Evolutionary conservation across 169 alveolate species (phyloP).

Genomic region (Eimeria zaria): DNA sequence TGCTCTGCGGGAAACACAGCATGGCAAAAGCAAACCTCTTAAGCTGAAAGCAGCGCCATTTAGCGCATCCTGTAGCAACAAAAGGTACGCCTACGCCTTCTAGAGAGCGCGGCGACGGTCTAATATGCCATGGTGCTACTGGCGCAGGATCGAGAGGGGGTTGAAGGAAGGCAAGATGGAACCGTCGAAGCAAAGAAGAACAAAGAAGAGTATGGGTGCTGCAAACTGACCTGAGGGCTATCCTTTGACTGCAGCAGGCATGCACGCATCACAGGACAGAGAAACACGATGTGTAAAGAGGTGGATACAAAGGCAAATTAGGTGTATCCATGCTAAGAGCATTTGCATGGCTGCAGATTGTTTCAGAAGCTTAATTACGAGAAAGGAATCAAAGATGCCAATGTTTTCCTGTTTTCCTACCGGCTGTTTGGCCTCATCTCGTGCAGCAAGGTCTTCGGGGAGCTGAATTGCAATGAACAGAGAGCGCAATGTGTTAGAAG

Average conservation of each 20-base stretch:
- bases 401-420: neutral
- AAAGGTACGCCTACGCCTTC: neutral
- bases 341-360: neutral
- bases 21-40: too few species aligned
- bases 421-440: neutral
- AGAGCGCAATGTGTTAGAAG: neutral
- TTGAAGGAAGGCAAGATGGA: neutral
- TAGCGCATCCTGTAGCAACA: neutral
- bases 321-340: neutral
- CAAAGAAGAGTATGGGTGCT: neutral
- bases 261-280: neutral
- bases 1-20: slow-evolving; percentile 34
- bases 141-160: neutral
- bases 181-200: neutral
- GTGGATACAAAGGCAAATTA: neutral
- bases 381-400: too few species aligned
- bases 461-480: slow-evolving; percentile 25
- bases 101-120: neutral
- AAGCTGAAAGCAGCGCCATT: neutral
- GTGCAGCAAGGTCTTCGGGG: slow-evolving; percentile 45
- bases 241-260: neutral
- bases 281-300: neutral
- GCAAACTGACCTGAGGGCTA: slow-evolving; percentile 26
- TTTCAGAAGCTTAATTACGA: neutral
- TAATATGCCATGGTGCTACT: too few species aligned